Evolutionary conservation across 106 monocot species (phyloP), one percentile per base, ranked within the genome.

Genomic region (Triglochin maritima): DNA sequence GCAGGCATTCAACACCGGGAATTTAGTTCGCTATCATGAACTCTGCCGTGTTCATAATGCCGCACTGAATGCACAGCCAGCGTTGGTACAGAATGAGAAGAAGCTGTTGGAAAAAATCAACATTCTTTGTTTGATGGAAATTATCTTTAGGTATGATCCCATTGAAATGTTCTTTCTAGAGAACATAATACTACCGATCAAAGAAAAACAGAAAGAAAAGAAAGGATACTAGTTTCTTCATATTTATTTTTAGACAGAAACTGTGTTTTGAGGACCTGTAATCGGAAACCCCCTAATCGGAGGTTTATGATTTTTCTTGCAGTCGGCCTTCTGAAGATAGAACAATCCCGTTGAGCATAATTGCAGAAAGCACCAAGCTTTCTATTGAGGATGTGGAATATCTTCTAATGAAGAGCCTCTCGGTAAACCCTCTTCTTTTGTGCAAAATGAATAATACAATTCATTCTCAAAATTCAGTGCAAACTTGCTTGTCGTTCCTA

Each of bases 81-180:
- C 98, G 49, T 70, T 98, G 50, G 86, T 84, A 17, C 79, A 78
- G 45, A 89, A 98, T 66, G 86, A 98, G 71, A 86, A 81, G 52
- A 91, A 98, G 59, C 79, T 98, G 16, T 68, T 92, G 46, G 92
- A 98, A 72, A 92, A 98, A 56, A 92, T 98, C 4, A 98, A 89
- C 53, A 98, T 98, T 44, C 88, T 98, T 6, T 98, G 92, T 65
- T 73, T 98, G 69, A 98, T 98, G 92, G 98, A 92, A 70, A 98
- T 89, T 57, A 98, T 98, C 62, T 92, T 98, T 62, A 98, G 91
- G 98, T 98, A 83, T 50, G 54, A 52, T 59, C 12, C 52, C 10
- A 44, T 51, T 17, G 4, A 44, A 29, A 15, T 58, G 5, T 58
- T 5, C 5, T 58, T 58, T 13, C 15, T 58, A 13, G n/a, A 9